Conservation (phyloP, 1,139 yeast species). For the Yamadazyma epiphylla region DNA sequence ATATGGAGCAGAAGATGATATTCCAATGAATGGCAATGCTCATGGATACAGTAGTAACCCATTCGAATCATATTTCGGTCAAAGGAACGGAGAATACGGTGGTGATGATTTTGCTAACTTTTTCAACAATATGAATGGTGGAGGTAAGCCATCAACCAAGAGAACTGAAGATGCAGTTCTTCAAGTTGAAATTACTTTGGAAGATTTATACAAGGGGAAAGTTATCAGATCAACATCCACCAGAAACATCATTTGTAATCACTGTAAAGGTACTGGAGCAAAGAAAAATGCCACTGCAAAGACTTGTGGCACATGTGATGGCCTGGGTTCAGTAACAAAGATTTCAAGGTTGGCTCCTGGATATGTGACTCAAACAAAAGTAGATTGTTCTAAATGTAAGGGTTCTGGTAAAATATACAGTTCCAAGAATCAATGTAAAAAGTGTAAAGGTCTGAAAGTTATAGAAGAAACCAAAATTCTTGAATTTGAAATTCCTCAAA, state of each 20-base stretch:
- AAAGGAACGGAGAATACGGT: slow-evolving; percentile 32
- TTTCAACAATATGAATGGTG: slow-evolving; percentile 46
- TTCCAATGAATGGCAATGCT: slow-evolving; percentile 15
- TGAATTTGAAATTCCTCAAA: slow-evolving; percentile 75
- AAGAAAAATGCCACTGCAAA: slow-evolving; percentile 55
- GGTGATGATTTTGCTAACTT: slow-evolving; percentile 74
- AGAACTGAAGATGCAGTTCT: slow-evolving; percentile 66
- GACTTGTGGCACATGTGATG: slow-evolving; percentile 67
- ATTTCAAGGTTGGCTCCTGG: slow-evolving; percentile 75
- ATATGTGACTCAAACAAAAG: slow-evolving; percentile 59
- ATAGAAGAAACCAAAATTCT: slow-evolving; percentile 67
- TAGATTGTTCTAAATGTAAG: slow-evolving; percentile 65
- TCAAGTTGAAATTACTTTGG: slow-evolving; percentile 61
- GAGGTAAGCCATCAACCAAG: slow-evolving; percentile 10
- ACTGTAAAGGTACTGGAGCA: slow-evolving; percentile 76
- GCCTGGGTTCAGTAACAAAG: slow-evolving; percentile 62
- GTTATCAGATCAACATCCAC: slow-evolving; percentile 70
- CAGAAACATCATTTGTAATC: slow-evolving; percentile 66
- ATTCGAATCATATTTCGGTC: slow-evolving; percentile 34
- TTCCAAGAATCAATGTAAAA: slow-evolving; percentile 71
- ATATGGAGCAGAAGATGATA: slow-evolving; percentile 48
- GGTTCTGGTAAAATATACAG: slow-evolving; percentile 67
- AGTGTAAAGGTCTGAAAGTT: slow-evolving; percentile 65
- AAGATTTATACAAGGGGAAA: slow-evolving; percentile 80
- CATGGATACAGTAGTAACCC: slow-evolving; percentile 33